Evolutionary conservation across 2,329 filamentous ascomycete species (phyloP).

Genomic region (Aspergillus cejpii): DNA sequence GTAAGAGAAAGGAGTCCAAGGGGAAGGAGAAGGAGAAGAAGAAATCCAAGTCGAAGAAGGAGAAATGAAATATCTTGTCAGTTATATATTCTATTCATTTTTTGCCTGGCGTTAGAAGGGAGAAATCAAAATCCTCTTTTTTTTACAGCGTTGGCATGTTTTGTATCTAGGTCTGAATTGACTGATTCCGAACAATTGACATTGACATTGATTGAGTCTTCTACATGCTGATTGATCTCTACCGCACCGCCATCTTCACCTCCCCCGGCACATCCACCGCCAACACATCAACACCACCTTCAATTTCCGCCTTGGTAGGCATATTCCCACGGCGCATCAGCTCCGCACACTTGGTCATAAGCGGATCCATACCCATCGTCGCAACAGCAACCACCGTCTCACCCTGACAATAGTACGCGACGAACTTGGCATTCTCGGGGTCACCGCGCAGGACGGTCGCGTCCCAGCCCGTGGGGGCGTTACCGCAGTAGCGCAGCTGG

Average conservation of each 20-base stretch:
- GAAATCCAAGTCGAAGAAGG: slow-evolving; percentile 22
- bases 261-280: slow-evolving; percentile 23
- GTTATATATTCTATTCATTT: slow-evolving; percentile 12
- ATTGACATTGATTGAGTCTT: no score
- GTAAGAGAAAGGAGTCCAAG: slow-evolving; percentile 16
- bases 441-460: slow-evolving; percentile 75
- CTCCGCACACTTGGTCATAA: slow-evolving; percentile 74
- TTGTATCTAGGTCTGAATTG: no score
- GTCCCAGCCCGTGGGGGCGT: slow-evolving; percentile 75
- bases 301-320: slow-evolving; percentile 70
- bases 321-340: slow-evolving; percentile 78
- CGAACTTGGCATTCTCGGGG: slow-evolving; percentile 71
- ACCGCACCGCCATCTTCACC: slow-evolving; percentile 16
- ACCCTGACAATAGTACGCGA: slow-evolving; percentile 80
- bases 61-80: slow-evolving; percentile 13
- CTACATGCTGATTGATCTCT: no score
- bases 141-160: slow-evolving; percentile 1
- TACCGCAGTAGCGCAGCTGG: slow-evolving; percentile 90
- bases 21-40: slow-evolving; percentile 20
- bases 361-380: slow-evolving; percentile 82
- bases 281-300: slow-evolving; percentile 45
- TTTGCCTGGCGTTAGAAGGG: slow-evolving; percentile 19
- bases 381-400: slow-evolving; percentile 85
- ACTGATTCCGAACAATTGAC: no score
- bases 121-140: slow-evolving; percentile 16